These are phyloP conservation scores for Phylloporus sp. DNA, from an alignment of 768 basidiomycete genomes.

Conservation along the genomic window DNA sequence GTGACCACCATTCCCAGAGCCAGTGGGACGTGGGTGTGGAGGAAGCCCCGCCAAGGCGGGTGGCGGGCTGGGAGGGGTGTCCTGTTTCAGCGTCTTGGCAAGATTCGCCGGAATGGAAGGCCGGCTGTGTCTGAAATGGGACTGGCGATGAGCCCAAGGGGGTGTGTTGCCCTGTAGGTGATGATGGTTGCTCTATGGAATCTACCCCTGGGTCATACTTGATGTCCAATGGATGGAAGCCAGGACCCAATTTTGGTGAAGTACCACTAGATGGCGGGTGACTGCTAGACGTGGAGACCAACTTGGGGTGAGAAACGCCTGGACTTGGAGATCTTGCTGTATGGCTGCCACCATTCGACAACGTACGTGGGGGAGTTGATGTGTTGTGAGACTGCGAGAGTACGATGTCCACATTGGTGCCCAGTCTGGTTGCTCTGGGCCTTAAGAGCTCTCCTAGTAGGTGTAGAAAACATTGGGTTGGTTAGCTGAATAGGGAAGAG, in stretches of 20 bases:
- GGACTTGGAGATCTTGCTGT: slow-evolving; percentile 46
- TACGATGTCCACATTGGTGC: no score
- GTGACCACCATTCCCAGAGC: slow-evolving; percentile 45
- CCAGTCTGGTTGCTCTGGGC: no score
- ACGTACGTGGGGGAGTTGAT: slow-evolving; percentile 48
- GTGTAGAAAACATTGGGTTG: no score
- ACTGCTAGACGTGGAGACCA: slow-evolving; percentile 61
- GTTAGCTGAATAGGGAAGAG: no score
- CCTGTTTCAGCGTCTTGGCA: slow-evolving; percentile 38
- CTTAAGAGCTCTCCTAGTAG: no score
- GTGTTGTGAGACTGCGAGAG: slow-evolving; percentile 44
- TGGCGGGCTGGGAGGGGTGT: slow-evolving; percentile 42
- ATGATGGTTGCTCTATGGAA: slow-evolving; percentile 46
- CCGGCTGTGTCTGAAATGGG: slow-evolving; percentile 68
- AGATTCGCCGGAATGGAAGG: slow-evolving; percentile 65
- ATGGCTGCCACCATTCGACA: slow-evolving; percentile 55
- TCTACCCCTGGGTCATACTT: slow-evolving; percentile 71
- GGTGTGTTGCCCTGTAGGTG: slow-evolving; percentile 49
- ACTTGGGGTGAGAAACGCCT: slow-evolving; percentile 53
- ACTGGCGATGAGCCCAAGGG: slow-evolving; percentile 67
- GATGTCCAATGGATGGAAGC: slow-evolving; percentile 51
- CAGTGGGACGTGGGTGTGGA: slow-evolving; percentile 72
- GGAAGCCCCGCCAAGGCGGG: slow-evolving; percentile 60
- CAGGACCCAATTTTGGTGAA: slow-evolving; percentile 61
- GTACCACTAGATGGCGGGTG: slow-evolving; percentile 54